Base-by-base conservation (phyloP, 2,329 filamentous ascomycete genomes). In the Cercospora sesami region DNA sequence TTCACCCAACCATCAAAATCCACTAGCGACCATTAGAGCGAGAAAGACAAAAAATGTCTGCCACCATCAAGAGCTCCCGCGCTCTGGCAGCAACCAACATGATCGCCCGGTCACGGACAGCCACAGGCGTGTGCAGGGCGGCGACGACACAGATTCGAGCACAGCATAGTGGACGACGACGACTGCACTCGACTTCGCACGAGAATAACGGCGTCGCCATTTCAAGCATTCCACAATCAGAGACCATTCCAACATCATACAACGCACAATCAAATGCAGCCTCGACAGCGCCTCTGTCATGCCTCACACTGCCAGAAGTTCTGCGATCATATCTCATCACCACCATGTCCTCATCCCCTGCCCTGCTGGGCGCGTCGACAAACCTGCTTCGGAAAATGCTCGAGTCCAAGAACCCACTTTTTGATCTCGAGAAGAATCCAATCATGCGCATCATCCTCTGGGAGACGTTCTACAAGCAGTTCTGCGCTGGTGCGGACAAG, bases 401-500 rank as follows among this genome's bases (percentile, higher is more conserved):
- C 10, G 85, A 92, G 78, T 89, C 91, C 28, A 86, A 86, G 61
- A 89, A 83, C 66, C 81, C 86, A 1, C 64, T 93, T 0, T 83
- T 95, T 66, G 90, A 90, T 78, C 89, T 93, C 4, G 92, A 96
- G 76, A 84, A 81, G 63, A 97, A 96, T 77, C 87, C 87, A 0
- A 58, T 94, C 1, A 84, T 96, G 16, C 86, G 88, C 53, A 86
- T 83, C 68, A 77, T 93, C 51, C 83, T 97, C 60, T 93, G 93
- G 78, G 87, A 89, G 76, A 96, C 92, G 0, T 93, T 97, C 75
- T 97, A 97, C 78, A 88, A 89, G 26, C 94, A 97, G 75, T 97
- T 96, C 80, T 97, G 94, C 79, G 92, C 92, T 0, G 94, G 94
- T 30, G 91, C 93, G 80, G 90, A 87, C 60, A 83, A 86, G 0